These are phyloP conservation scores for Torrubiellomyces zombiae DNA, from an alignment of 2,329 filamentous ascomycete species.

Conservation along the genomic window DNA sequence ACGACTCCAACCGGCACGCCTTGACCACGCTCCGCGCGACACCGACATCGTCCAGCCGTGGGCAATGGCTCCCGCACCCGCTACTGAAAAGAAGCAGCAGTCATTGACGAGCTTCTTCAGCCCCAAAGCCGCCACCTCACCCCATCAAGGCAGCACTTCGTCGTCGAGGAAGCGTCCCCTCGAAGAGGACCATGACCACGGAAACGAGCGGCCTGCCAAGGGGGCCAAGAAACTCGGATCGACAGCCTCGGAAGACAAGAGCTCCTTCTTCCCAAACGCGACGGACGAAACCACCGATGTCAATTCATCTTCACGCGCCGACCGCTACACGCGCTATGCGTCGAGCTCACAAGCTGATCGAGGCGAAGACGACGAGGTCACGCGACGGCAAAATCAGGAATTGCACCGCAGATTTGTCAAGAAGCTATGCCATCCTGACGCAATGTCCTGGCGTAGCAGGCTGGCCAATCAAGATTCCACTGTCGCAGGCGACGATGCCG, in stretches of 20 bases:
- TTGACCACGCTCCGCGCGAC: too few relatives aligned
- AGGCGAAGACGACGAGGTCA: conserved; percentile 32
- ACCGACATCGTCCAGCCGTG: too few relatives aligned
- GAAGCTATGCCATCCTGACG: conserved; percentile 77
- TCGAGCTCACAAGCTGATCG: conserved; percentile 24
- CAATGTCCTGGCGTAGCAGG: conserved; percentile 50
- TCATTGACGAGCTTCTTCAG: conserved; percentile 80
- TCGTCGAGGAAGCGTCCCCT: conserved; percentile 33
- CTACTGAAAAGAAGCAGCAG: conserved; percentile 50
- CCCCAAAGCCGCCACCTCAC: conserved; percentile 25
- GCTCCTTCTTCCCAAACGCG: conserved; percentile 15
- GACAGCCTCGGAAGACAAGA: conserved; percentile 14
- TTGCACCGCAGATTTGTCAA: conserved; percentile 76
- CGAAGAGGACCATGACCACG: conserved; percentile 27
- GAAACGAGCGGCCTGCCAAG: conserved; percentile 22
- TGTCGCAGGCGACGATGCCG: conserved; percentile 36
- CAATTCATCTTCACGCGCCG: conserved; percentile 24
- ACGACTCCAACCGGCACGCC: neutral
- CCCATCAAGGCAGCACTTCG: conserved; percentile 12
- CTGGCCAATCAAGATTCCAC: conserved; percentile 34
- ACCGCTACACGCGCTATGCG: conserved; percentile 33
- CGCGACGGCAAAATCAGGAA: conserved; percentile 43
- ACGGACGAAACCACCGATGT: conserved; percentile 1
- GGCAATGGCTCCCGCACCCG: conserved; percentile 19
- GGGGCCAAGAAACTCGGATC: conserved; percentile 26